A percentile compares a stretch with the other conserved stretches of the same genome.
These are phyloP conservation scores for Colletotrichum karsti DNA, from an alignment of 2,329 filamentous ascomycete genomes.

Conservation along the genomic window DNA sequence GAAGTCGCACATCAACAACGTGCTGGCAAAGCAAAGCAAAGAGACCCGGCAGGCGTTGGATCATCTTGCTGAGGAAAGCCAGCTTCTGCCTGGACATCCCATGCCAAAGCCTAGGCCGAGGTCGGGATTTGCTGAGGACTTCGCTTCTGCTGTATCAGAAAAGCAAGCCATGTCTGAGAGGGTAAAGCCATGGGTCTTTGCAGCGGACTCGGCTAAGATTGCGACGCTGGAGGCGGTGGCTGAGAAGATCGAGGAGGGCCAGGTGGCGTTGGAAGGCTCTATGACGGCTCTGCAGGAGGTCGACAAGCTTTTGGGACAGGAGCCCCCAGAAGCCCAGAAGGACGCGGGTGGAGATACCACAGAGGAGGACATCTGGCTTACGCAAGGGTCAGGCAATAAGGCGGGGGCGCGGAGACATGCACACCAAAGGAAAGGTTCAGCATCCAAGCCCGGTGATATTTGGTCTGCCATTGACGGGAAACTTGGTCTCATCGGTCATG, in stretches of 20 bases:
- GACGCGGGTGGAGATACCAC: slow-evolving; percentile 32
- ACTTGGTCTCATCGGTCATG: slow-evolving; percentile 58
- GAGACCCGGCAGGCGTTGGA: slow-evolving; percentile 59
- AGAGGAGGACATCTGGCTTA: slow-evolving; percentile 48
- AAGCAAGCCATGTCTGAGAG: slow-evolving; percentile 49
- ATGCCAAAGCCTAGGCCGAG: slow-evolving; percentile 46
- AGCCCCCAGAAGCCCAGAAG: slow-evolving; percentile 34
- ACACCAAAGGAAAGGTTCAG: slow-evolving; percentile 32
- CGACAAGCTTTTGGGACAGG: slow-evolving; percentile 54
- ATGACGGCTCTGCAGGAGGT: slow-evolving; percentile 59
- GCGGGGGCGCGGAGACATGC: slow-evolving; percentile 36
- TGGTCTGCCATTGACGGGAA: slow-evolving; percentile 64
- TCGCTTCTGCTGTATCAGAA: slow-evolving; percentile 44
- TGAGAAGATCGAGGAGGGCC: slow-evolving; percentile 67
- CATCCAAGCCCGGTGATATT: slow-evolving; percentile 45
- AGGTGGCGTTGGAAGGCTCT: slow-evolving; percentile 62
- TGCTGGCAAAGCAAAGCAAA: slow-evolving; percentile 59
- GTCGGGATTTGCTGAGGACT: slow-evolving; percentile 54
- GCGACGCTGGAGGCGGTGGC: slow-evolving; percentile 65
- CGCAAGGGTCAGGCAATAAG: slow-evolving; percentile 35
- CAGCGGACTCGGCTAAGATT: slow-evolving; percentile 68
- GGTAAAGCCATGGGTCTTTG: slow-evolving; percentile 66
- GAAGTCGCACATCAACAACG: slow-evolving; percentile 63
- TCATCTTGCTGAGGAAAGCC: slow-evolving; percentile 68
- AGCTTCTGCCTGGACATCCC: slow-evolving; percentile 63